These are phyloP conservation scores for Tubosaeta sp. DNA, from an alignment of 768 basidiomycete genomes.

Conservation along the genomic window DNA sequence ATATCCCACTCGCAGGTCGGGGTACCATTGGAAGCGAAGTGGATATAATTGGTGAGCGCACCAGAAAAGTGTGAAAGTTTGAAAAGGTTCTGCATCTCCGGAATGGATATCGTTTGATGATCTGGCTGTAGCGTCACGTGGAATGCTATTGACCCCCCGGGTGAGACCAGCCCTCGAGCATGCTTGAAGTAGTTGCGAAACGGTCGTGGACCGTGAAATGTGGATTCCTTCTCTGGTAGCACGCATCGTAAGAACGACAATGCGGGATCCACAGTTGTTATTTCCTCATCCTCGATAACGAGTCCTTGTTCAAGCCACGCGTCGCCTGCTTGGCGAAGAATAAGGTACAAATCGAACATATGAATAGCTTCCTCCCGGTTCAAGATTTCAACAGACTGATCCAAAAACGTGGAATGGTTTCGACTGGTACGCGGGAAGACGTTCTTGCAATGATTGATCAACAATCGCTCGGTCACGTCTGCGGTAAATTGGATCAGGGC, in stretches of 20 bases:
- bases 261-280: neutral
- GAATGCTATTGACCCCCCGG: neutral
- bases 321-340: neutral
- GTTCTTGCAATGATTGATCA: constrained; percentile 19
- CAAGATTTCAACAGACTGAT: constrained; percentile 15
- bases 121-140: neutral
- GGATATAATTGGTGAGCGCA: too few relatives aligned
- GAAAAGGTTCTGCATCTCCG: neutral
- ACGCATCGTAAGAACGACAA: neutral
- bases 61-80: too few relatives aligned
- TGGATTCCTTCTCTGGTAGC: neutral
- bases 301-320: neutral
- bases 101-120: neutral
- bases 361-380: constrained; percentile 6
- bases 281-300: too few relatives aligned
- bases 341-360: constrained; percentile 2
- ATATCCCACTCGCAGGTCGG: too few relatives aligned
- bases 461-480: constrained; percentile 9
- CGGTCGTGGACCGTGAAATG: neutral
- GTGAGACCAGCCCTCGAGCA: neutral
- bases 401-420: neutral
- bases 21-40: too few relatives aligned
- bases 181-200: neutral
- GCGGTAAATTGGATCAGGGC: constrained; percentile 25
- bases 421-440: constrained; percentile 19